Conservation (phyloP, 495 filamentous ascomycete genomes). For the Friedmanniomyces endolithicus region DNA sequence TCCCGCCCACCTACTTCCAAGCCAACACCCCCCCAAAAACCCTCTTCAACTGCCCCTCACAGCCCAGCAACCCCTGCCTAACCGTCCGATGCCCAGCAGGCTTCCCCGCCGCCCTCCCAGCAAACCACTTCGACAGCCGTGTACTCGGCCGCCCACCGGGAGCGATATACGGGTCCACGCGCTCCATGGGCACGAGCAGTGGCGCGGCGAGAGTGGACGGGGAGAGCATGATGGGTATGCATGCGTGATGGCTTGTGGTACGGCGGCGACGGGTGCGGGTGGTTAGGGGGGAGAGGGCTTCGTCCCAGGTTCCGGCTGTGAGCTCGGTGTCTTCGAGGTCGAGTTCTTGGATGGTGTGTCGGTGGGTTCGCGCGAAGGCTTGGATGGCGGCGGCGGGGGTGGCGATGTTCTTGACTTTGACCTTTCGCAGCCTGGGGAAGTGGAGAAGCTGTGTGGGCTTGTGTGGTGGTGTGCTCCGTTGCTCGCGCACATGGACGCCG, state of each 20-base stretch:
- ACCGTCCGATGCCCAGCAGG: not conserved
- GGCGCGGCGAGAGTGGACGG: conserved; percentile 2
- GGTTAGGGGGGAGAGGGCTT: conserved; percentile 55
- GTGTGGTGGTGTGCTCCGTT: conserved; percentile 13
- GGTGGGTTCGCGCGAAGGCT: conserved; percentile 47
- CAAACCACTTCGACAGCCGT: conserved; percentile 8
- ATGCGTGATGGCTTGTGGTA: not conserved
- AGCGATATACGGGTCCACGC: not conserved
- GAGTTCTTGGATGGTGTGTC: conserved; percentile 51
- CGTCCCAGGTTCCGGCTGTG: conserved; percentile 58
- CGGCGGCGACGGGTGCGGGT: not conserved
- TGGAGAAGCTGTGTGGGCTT: conserved; percentile 31
- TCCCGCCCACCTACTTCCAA: not conserved
- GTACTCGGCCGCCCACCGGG: not conserved
- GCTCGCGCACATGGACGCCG: conserved; percentile 8
- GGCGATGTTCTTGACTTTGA: conserved; percentile 53
- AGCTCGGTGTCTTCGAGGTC: conserved; percentile 59
- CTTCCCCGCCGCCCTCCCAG: conserved; percentile 1
- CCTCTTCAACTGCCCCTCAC: conserved; percentile 8
- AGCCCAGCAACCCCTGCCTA: conserved; percentile 6
- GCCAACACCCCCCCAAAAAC: conserved; percentile 5
- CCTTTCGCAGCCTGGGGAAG: conserved; percentile 46
- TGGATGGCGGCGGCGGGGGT: conserved; percentile 57
- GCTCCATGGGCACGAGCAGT: conserved; percentile 1
- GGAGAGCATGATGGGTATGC: conserved; percentile 22